Percentiles rank a stretch among this genome's conserved stretches.
These are phyloP conservation scores for Coemansia brasiliensis DNA, from an alignment of 192 early-diverging fungal genomes.

Conservation along the genomic window DNA sequence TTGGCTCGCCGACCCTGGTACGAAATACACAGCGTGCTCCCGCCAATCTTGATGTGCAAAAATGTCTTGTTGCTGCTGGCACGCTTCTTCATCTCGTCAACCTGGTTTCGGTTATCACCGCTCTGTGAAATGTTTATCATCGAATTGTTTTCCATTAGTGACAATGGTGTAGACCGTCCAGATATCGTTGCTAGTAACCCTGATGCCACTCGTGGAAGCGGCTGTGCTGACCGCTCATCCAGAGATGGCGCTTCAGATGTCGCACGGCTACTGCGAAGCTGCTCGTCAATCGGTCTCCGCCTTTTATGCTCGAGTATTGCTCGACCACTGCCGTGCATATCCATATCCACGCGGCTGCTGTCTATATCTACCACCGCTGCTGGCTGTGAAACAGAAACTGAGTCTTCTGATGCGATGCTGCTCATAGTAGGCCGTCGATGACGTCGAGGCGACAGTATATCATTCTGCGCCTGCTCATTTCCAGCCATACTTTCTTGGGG, in stretches of 20 bases:
- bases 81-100: conserved; percentile 82
- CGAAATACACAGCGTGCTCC: conserved; percentile 75
- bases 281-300: conserved; percentile 1
- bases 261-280: conserved; percentile 2
- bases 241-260: conserved; percentile 1
- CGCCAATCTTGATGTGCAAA: conserved; percentile 87
- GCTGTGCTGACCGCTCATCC: background rate
- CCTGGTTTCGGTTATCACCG: conserved; percentile 48
- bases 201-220: conserved; percentile 21
- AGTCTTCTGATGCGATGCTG: conserved; percentile 10
- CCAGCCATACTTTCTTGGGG: conserved; percentile 26
- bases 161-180: conserved; percentile 24
- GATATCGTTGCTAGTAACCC: conserved; percentile 33
- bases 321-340: background rate
- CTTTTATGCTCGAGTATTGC: background rate
- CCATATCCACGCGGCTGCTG: background rate
- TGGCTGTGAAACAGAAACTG: background rate
- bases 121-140: conserved; percentile 38
- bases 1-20: conserved; percentile 71
- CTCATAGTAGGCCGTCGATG: conserved; percentile 9
- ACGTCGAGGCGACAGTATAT: conserved; percentile 5
- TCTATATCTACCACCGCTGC: background rate
- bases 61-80: conserved; percentile 86
- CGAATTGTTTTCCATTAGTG: conserved; percentile 33
- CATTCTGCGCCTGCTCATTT: background rate